Evolutionary conservation across 805 yeast species (phyloP), one percentile per base, ranked within the genome.

Genomic region (Wickerhamiella occidentalis): DNA sequence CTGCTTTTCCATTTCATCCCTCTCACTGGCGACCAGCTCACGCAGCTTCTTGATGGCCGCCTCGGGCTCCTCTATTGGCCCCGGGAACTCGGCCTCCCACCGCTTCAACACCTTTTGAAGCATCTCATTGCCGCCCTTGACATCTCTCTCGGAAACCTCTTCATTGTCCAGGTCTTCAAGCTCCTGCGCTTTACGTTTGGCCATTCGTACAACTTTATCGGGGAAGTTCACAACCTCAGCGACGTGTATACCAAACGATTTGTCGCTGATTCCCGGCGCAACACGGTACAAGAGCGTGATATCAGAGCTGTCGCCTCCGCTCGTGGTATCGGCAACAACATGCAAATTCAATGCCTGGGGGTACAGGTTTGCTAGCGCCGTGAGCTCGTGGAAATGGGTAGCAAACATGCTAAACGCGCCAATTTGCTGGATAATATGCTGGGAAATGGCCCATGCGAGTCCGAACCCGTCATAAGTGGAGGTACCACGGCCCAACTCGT

Each of bases 391-490:
- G 73, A 92, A 92, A 70, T 92, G 98, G 0, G 98, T 92, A 0
- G 98, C 97, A 72, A 92, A 92, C 50, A 92, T 61, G 0, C 94
- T 79, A 65, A 87, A 86, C 54, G 96, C 81, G 46, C 75, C 72
- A 47, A 84, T 74, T 46, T 81, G 71, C 17, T 71, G 71, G 2
- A 92, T 80, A 52, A 90, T 78, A 64, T 81, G 80, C 61, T 88
- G 95, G 55, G 90, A 82, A 49, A 92, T 92, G 0, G 96, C 82
- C 94, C 96, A 92, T 0, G 98, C 98, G 37, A 92, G 72, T 0
- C 98, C 98, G 69, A 92, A 92, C 0, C 98, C 98, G 65, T 92
- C 98, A 64, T 88, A 90, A 0, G 98, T 84, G 42, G 79, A 73
- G 1, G 96, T 87, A 9, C 95, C 96, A 61, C 98, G 76, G 2